Percentiles rank a stretch among this genome's conserved stretches.
Evolutionary conservation across 2,329 filamentous ascomycete species (phyloP).

Genomic region (Aspergillus udagawae): DNA sequence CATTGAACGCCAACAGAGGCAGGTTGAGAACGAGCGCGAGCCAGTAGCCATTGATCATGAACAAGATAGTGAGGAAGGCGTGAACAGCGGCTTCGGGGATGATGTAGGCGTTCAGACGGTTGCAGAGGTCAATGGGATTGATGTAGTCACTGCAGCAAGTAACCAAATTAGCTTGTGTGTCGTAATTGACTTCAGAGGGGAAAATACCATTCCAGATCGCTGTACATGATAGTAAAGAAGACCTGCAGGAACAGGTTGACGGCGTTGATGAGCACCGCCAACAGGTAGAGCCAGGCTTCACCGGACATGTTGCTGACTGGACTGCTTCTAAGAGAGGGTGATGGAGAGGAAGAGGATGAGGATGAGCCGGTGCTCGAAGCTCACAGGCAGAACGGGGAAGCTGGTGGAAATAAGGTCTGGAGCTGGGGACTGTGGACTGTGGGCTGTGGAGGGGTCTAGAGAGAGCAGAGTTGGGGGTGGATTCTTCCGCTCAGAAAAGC

Average conservation of each 20-base stretch:
- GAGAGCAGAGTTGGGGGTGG: not conserved
- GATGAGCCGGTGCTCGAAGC: not conserved
- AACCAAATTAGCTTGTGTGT: slow-evolving; percentile 26
- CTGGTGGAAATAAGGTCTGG: not conserved
- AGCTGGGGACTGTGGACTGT: not conserved
- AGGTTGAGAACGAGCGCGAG: slow-evolving; percentile 86
- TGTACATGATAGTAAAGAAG: slow-evolving; percentile 99
- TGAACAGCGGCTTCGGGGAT: slow-evolving; percentile 97
- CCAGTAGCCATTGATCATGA: slow-evolving; percentile 99
- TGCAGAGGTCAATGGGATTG: slow-evolving; percentile 99
- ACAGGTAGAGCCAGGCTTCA: slow-evolving; percentile 96
- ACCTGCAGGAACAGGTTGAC: slow-evolving; percentile 99
- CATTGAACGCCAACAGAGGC: slow-evolving; percentile 87
- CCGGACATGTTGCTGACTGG: slow-evolving; percentile 69
- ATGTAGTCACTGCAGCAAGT: slow-evolving; percentile 78
- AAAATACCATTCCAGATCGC: slow-evolving; percentile 96
- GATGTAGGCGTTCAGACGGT: slow-evolving; percentile 99
- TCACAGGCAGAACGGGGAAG: not conserved
- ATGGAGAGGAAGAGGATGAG: slow-evolving; percentile 5
- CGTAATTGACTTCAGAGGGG: slow-evolving; percentile 1
- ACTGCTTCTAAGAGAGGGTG: not conserved
- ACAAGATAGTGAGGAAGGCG: slow-evolving; percentile 89
- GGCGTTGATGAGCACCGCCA: slow-evolving; percentile 98
- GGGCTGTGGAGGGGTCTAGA: not conserved
- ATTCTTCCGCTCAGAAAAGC: not conserved